Evolutionary conservation across 2,329 filamentous ascomycete genomes (phyloP).

Genomic region (Nigrospora oryzae): DNA sequence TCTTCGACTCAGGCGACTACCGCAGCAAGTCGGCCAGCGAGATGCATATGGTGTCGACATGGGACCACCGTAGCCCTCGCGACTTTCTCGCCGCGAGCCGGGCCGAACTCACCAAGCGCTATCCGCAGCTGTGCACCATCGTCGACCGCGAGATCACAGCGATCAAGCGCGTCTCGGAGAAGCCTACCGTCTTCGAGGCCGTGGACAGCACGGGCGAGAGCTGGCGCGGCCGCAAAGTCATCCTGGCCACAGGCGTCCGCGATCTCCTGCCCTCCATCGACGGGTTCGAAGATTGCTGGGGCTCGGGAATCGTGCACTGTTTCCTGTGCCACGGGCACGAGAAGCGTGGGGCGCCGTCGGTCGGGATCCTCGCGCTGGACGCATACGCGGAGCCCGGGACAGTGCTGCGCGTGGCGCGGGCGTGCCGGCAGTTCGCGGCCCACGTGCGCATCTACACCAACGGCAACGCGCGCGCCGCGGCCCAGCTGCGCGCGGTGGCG

Average conservation of each 20-base stretch:
- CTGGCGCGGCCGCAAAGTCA: conserved; percentile 2
- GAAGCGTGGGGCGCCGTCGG: background rate
- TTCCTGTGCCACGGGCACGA: conserved; percentile 4
- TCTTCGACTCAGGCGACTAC: conserved; percentile 2
- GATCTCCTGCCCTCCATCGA: conserved; percentile 2
- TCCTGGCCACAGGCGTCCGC: conserved; percentile 2
- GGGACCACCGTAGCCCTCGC: conserved; percentile 1
- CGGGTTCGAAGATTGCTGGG: conserved; percentile 2
- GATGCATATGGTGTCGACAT: conserved; percentile 5
- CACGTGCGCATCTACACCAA: background rate
- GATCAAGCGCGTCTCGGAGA: background rate
- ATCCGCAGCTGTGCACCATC: background rate
- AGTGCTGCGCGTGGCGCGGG: background rate
- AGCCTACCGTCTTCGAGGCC: background rate
- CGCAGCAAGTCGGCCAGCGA: conserved; percentile 1
- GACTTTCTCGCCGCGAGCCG: conserved; percentile 1
- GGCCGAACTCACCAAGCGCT: conserved; percentile 1
- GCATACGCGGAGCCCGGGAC: background rate
- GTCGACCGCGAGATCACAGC: background rate
- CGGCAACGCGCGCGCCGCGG: background rate
- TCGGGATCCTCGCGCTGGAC: background rate
- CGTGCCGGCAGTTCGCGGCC: background rate
- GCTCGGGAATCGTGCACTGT: conserved; percentile 1
- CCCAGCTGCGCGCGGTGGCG: background rate
- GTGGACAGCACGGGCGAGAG: background rate